Evolutionary conservation across 768 basidiomycete species (phyloP), one percentile per base, ranked within the genome.

Genomic region (Coprinopsis sp.): DNA sequence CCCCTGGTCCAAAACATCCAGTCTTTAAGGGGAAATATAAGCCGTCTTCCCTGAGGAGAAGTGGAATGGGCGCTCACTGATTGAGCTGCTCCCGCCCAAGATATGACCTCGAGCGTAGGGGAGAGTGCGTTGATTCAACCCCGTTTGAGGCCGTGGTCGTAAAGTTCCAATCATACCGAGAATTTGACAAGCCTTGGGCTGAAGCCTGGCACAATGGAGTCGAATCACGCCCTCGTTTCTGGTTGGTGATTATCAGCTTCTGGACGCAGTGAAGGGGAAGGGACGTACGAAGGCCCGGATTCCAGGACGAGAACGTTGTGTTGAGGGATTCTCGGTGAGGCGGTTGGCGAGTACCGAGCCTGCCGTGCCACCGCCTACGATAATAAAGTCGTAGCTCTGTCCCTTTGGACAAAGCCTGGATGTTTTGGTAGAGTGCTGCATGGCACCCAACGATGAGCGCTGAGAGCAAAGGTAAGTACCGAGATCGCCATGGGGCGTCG

Each of bases 121-220:
- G 2, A 66, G 38, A 2, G 52, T n/a, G 3, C 63, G 58, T 3
- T 55, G 55, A 43, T 60, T 57, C 6, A 66, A 50, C 10, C 53
- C 60, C 11, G 51, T 14, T 46, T 68, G 68, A 13, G 67, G 57
- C n/a, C 2, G 55, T 58, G 4, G 66, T 67, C 11, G 67, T 68
- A 31, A 58, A 70, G 30, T 70, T 70, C 65, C 65, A 68, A 34
- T 68, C 64, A 38, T 47, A 63, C 3, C 33, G 38, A 7, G 56
- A 52, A n/a, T 25, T 43, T 36, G 4, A 49, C 51, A 36, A 47
- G 47, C 3, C 51, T 47, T 16, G 29, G 29, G 19, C 37, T 33
- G 44, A 60, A 58, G 16, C 47, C 31, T 2, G 51, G 51, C 12
- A 51, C 22, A 1, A 37, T 47, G 1, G 51, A 44, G 6, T 47